Evolutionary conservation across 2,329 filamentous ascomycete genomes (phyloP), one percentile per base, ranked within the genome.

Genomic region (Alternaria angustiovoidea): DNA sequence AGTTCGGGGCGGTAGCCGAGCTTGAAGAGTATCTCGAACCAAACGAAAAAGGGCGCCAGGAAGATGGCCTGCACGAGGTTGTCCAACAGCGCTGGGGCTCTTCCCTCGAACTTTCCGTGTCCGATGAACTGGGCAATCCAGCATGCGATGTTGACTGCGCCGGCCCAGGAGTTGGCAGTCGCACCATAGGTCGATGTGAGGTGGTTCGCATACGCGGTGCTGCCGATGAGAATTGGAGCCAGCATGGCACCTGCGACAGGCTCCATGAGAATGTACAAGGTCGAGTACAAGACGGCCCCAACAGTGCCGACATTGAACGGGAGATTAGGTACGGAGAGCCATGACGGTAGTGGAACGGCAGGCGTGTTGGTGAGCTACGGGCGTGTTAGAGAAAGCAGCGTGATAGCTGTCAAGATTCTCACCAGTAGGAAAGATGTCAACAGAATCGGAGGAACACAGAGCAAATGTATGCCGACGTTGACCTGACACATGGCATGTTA

Each of bases 101-200:
- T 88, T 20, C 91, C 88, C 80, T 98, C 95, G 70, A 93, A 98
- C 51, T 86, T 88, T 38, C 93, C 94, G 75, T 99, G 95, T 28
- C 95, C 95, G 51, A 98, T 72, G 75, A 99, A 97, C 76, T 99
- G 95, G 51, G 89, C 84, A 57, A 97, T 82, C 95, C 95, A 99
- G 62, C 88, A 89, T 47, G 89, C 81, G 44, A 93, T 76, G 68
- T 96, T 90, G 43, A 93, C 63, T 4, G 82, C 88, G 18, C 90
- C 82, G 39, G 92, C 91, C 80, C 84, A 88, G 71, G 86, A 86
- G 71, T 88, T 89, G 43, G 85, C 87, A 2, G 81, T 83, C 63
- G 80, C 79, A 38, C 87, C 87, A 72, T 89, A 86, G 28, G 87
- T 86, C 22, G 85, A 83, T 18, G 91, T 87, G 51, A 95, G 83